Conservation (phyloP, 2,329 filamentous ascomycete species). For the Fusarium tuaranense region DNA sequence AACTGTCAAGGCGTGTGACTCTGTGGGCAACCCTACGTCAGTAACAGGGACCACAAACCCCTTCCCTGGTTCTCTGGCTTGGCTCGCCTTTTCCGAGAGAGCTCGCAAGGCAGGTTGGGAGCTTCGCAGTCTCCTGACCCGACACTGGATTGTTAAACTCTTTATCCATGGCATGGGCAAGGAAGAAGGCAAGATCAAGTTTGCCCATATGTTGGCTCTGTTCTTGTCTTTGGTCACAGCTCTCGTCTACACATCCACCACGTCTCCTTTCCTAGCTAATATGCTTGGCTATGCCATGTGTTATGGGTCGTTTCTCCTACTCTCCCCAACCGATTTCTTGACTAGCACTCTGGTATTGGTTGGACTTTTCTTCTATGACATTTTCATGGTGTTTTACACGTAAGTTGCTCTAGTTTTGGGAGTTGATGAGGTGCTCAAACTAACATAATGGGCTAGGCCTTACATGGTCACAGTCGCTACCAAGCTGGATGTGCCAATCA, state of each 20-base stretch:
- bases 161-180: slow-evolving; percentile 63
- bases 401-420: slow-evolving; percentile 53
- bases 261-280: slow-evolving; percentile 76
- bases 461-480: slow-evolving; percentile 91
- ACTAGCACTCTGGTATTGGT: slow-evolving; percentile 83
- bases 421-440: neutral
- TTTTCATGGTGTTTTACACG: slow-evolving; percentile 91
- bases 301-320: slow-evolving; percentile 82
- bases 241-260: slow-evolving; percentile 75
- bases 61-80: slow-evolving; percentile 50
- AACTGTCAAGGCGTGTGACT: slow-evolving; percentile 53
- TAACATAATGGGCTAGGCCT: slow-evolving; percentile 61
- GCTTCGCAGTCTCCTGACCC: slow-evolving; percentile 61
- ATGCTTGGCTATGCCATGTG: slow-evolving; percentile 88
- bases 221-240: slow-evolving; percentile 65
- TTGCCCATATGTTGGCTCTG: slow-evolving; percentile 69
- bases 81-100: slow-evolving; percentile 46
- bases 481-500: slow-evolving; percentile 91
- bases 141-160: slow-evolving; percentile 64
- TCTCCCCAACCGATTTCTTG: slow-evolving; percentile 89
- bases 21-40: slow-evolving; percentile 46
- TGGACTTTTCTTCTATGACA: slow-evolving; percentile 93
- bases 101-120: slow-evolving; percentile 56
- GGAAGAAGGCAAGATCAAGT: slow-evolving; percentile 63
- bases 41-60: slow-evolving; percentile 41